A percentile compares a stretch with the other conserved stretches of the same genome.
phyloP scores from a whole-genome alignment of 2,329 filamentous ascomycete species.

The Parastagonospora nodorum region DNA sequence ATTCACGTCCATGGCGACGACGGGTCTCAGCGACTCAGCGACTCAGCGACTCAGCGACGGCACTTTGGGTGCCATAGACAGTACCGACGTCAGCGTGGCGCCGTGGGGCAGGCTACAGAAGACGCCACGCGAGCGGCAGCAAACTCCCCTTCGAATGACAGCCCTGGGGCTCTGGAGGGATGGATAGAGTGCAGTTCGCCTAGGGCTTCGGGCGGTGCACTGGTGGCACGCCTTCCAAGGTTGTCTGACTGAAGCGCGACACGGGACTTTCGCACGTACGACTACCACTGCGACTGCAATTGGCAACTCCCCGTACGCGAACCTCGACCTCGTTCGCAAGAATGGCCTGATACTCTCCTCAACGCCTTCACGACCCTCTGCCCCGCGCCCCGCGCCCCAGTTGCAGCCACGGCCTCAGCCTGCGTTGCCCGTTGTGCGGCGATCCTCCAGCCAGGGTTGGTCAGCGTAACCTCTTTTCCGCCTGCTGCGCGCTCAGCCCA shows the following conservation, averaged over 20 bases:
- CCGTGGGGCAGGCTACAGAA: neutral
- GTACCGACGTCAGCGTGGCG: neutral
- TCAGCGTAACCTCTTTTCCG: neutral
- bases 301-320: neutral
- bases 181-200: neutral
- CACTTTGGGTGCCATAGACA: neutral
- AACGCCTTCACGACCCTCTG: neutral
- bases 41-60: neutral
- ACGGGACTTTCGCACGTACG: neutral
- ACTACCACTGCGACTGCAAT: neutral
- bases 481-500: neutral
- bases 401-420: neutral
- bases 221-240: neutral
- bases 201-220: neutral
- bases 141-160: neutral
- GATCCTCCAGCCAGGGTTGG: constrained; percentile 4
- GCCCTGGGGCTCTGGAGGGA: neutral
- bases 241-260: neutral
- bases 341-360: constrained; percentile 1
- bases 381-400: neutral
- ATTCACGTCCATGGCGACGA: too few species aligned
- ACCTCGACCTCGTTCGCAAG: neutral
- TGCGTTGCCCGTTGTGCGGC: neutral
- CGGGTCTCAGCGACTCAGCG: neutral
- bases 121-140: constrained; percentile 1